phyloP scores from a whole-genome alignment of 345 rosid species.

The Brassica rapa region DNA sequence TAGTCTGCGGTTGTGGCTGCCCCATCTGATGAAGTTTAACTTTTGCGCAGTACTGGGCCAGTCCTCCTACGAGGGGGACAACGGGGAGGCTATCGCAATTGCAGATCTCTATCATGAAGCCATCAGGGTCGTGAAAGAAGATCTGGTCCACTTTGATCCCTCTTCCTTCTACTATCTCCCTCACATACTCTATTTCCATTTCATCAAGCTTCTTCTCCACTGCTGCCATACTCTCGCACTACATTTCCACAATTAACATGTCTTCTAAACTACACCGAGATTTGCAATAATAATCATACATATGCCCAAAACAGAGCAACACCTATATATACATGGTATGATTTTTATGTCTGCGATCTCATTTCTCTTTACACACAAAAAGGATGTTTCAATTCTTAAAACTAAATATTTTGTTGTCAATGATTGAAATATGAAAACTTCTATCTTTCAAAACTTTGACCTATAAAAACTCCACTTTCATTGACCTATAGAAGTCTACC shows the following conservation, averaged over 20 bases:
- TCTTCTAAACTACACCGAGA: neutral
- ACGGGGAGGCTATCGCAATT: constrained; percentile 71
- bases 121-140: constrained; percentile 85
- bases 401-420: neutral
- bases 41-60: constrained; percentile 45
- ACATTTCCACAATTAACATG: constrained; percentile 6
- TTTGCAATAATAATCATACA: neutral
- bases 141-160: constrained; percentile 72
- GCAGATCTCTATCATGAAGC: constrained; percentile 82
- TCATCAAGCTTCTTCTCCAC: constrained; percentile 72
- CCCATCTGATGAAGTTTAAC: constrained; percentile 36
- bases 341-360: neutral
- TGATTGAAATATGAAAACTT: neutral
- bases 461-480: neutral
- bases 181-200: constrained; percentile 54
- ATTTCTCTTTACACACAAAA: neutral
- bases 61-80: constrained; percentile 51
- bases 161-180: constrained; percentile 61
- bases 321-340: neutral
- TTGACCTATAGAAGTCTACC: neutral
- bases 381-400: neutral
- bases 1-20: constrained; percentile 27
- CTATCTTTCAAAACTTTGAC: neutral
- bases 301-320: constrained; percentile 26
- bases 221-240: constrained; percentile 72